Evolutionary conservation across 768 basidiomycete genomes (phyloP).

Genomic region (Chalciporus piperatus): DNA sequence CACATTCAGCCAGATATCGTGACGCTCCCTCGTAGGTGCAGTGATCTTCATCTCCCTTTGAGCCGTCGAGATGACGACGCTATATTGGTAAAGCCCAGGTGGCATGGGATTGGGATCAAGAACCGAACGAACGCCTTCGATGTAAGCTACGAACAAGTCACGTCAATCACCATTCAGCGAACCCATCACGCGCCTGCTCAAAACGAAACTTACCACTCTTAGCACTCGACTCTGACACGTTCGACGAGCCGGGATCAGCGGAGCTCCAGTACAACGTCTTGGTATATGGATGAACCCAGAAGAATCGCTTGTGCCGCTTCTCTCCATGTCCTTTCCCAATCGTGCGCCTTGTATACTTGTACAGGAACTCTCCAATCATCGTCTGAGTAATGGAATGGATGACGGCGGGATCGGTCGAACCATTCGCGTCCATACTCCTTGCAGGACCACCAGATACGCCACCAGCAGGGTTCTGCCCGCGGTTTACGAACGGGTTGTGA

Average conservation of each 20-base stretch:
- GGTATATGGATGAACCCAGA: slow-evolving; percentile 99
- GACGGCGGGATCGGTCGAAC: slow-evolving; percentile 79
- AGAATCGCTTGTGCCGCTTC: slow-evolving; percentile 89
- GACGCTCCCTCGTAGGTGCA: slow-evolving; percentile 91
- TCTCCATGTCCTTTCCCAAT: slow-evolving; percentile 91
- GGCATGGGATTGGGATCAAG: slow-evolving; percentile 96
- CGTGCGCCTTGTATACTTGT: slow-evolving; percentile 90
- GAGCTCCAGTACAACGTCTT: slow-evolving; percentile 98
- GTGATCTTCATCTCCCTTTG: slow-evolving; percentile 98
- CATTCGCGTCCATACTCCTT: slow-evolving; percentile 28
- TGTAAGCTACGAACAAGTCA: slow-evolving; percentile 61
- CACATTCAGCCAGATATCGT: slow-evolving; percentile 96
- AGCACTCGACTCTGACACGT: slow-evolving; percentile 87
- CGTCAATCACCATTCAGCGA: slow-evolving; percentile 3
- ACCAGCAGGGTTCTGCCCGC: slow-evolving; percentile 30
- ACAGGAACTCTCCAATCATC: slow-evolving; percentile 99
- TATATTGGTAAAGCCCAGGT: slow-evolving; percentile 89
- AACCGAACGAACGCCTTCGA: slow-evolving; percentile 89
- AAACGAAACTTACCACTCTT: slow-evolving; percentile 83
- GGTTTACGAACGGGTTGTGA: slow-evolving; percentile 49
- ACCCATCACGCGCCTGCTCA: slow-evolving; percentile 4
- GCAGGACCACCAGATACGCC: slow-evolving; percentile 45
- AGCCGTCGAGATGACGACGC: slow-evolving; percentile 88
- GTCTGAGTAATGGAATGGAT: slow-evolving; percentile 99
- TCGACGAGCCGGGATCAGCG: slow-evolving; percentile 85